Base-by-base conservation (phyloP, 2,329 filamentous ascomycete species). In the Hymenoscyphus albidus region DNA sequence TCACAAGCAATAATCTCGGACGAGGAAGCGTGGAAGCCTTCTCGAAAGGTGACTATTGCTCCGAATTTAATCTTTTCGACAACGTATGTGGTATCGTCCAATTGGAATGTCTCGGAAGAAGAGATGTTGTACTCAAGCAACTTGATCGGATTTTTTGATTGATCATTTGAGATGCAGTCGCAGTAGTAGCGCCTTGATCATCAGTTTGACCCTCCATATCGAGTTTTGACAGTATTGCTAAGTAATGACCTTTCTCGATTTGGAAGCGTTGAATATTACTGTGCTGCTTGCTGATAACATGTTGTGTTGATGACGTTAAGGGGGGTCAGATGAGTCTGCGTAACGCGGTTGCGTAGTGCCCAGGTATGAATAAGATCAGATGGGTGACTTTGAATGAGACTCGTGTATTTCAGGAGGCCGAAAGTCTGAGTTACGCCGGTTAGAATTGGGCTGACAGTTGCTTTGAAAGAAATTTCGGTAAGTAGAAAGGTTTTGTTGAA, bases 211-310 rank as follows among this genome's bases (percentile, higher is more conserved):
- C 27, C 27, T 3, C 27, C 27, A 27, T 27, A 27, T 27, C 27
- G 27, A 60, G 63, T 57, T 13, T 62, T 62, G 54, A 35, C 18
- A 62, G 62, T 65, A 31, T 62, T 12, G 38, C 56, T 27, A 27
- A 27, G 40, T 18, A 32, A 38, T 14, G 27, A 27, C 14, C 31
- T 18, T 27, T 56, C 44, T 59, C n/a, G 39, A 65, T 59, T 65
- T 62, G 63, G 60, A 59, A 35, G 39, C 13, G 18, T 54, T 54
- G 31, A 59, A 62, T 62, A 64, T 62, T 62, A 64, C 54, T 48
- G 56, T 44, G 59, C 44, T 61, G 59, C 59, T 60, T 32, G 39
- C n/a, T 51, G 27, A 35, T 51, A 27, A n/a, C 35, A 32, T 58
- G 14, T 58, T 16, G 39, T 42, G n/a, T 51, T 51, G 59, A 48